Evolutionary conservation across 2,329 filamentous ascomycete genomes (phyloP), one percentile per base, ranked within the genome.

Genomic region (Parastagonospora avenae): DNA sequence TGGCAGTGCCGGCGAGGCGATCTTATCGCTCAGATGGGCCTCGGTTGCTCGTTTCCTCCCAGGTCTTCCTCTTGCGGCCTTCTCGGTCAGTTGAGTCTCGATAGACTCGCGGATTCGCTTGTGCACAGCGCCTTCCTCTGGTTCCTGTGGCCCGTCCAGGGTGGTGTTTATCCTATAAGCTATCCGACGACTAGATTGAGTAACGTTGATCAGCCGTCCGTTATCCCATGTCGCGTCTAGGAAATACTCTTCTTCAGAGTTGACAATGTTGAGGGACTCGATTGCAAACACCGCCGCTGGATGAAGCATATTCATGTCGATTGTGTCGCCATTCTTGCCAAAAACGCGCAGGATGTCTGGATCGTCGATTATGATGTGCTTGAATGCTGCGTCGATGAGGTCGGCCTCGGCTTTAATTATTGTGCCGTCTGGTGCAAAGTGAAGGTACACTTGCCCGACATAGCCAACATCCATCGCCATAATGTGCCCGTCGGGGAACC

Each of bases 341-440:
- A 57, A 57, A 14, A 57, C 54, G 2, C 30, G 32, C 5, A 57
- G 28, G 6, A 57, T 48, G 14, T 39, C 12, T 14, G 55, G 46
- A 12, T 50, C 45, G 16, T 39, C 41, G 40, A 57, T 52, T 36
- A 57, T 15, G 46, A 57, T 54, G 33, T 32, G 32, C 40, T 52
- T 44, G 35, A 48, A 57, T 7, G 45, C 33, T 2, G 55, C 50
- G n/a, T 47, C 38, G 28, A 27, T 35, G 4, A 57, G 40, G 2
- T 43, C 29, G 10, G 55, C 55, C 15, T 47, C 48, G 6, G 55
- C 55, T 12, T 42, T 42, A 4, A 32, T 7, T 3, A 52, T 32
- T 1, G 32, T 12, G 15, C 42, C 48, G 12, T 42, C 29, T 4
- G 44, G 10, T 2, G 44, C 31, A 15, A 42, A 31, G 8, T 35